Conservation (phyloP, 495 filamentous ascomycete species). For the Penicillium arizonense region DNA sequence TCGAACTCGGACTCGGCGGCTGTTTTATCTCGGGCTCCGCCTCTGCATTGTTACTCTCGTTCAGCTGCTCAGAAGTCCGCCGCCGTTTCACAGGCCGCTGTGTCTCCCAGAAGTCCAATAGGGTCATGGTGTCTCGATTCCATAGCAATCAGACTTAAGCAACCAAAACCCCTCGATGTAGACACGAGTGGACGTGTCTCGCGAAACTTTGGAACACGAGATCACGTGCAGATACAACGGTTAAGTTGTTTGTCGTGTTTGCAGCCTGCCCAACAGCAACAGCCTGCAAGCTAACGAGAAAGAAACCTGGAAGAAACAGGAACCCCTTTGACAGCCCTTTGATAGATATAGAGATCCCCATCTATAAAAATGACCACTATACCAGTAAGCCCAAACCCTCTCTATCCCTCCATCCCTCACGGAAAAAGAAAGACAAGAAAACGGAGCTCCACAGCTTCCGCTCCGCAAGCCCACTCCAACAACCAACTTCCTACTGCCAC, state of each 20-base stretch:
- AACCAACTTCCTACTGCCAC: not conserved
- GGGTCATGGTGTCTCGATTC: slow-evolving; percentile 32
- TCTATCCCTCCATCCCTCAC: not conserved
- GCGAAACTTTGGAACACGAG: slow-evolving; percentile 29
- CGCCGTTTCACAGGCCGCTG: slow-evolving; percentile 37
- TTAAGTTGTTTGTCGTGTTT: slow-evolving; percentile 29
- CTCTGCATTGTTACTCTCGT: not conserved
- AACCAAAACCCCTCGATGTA: not conserved
- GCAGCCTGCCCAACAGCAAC: slow-evolving; percentile 1
- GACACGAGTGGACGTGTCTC: slow-evolving; percentile 19
- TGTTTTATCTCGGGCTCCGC: slow-evolving; percentile 2
- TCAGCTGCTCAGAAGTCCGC: slow-evolving; percentile 16
- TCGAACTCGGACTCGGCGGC: slow-evolving; percentile 12
- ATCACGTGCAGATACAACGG: slow-evolving; percentile 33
- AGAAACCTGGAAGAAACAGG: not conserved
- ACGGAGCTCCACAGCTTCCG: slow-evolving; percentile 25
- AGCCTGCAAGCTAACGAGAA: not conserved
- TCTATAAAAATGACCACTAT: not conserved
- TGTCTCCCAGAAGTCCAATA: slow-evolving; percentile 45
- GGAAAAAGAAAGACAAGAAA: not conserved
- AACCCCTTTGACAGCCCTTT: too few species aligned
- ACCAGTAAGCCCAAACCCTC: not conserved
- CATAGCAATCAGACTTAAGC: slow-evolving; percentile 7
- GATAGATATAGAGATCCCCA: not conserved
- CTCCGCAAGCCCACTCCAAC: not conserved